Base-by-base conservation (phyloP, 106 monocot species). In the Dendrobium catenatum region DNA sequence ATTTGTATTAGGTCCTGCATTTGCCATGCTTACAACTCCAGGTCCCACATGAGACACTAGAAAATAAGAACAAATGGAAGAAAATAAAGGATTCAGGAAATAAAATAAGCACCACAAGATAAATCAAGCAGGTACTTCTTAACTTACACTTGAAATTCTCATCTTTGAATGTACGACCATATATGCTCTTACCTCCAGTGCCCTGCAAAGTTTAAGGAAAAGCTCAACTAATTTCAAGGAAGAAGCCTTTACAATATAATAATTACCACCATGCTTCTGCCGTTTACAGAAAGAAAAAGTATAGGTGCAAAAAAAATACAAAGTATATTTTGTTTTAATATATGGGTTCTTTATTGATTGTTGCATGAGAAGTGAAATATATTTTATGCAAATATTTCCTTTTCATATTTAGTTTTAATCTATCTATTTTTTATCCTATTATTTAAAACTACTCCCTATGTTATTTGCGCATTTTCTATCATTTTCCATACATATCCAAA, bases 1-100 rank as follows among this genome's bases (percentile, higher is more conserved):
- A 47, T 96, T 96, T 13, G 96, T 96, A 86, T 96, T 94, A 33
- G 96, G 96, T 73, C 96, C 96, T 33, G 96, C 96, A 90, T 96
- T 96, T 33, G 96, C 96, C 96, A 96, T 96, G 76, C 96, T 96
- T n/a, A 96, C 33, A 42, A 96, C 82, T 75, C 96, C 96, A 80
- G 96, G 92, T 78, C 96, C 96, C 27, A 81, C 68, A 84, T 96
- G 96, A 43, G 66, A 42, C 88, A 96, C 96, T 96, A 81, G 24
- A 83, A 44, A 46, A 77, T 19, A 58, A 68, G 29, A 68, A 46
- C 46, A 46, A 46, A 46, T 46, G 9, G 9, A 46, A 46, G 4
- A 46, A 46, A 46, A 46, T 46, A 46, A 46, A 31, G 11, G 11
- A 68, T 7, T 10, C 68, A 27, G 26, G 26, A 24, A 31, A 68